Conservation (phyloP, 768 basidiomycete species). For the Phanerodontia chrysosporium region DNA sequence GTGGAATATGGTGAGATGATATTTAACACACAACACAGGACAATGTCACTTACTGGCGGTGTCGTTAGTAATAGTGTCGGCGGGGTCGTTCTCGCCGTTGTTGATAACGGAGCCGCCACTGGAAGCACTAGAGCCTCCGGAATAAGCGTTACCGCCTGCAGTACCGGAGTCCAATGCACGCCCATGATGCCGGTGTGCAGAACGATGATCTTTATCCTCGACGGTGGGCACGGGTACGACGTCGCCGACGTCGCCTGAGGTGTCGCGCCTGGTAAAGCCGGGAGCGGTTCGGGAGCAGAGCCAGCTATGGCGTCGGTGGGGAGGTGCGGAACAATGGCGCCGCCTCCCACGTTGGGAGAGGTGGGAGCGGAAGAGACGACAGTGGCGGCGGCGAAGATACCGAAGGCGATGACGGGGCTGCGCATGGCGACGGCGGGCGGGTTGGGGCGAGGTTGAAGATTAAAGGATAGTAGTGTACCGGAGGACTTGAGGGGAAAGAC, state of each 20-base stretch:
- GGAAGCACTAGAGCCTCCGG: slow-evolving; percentile 13
- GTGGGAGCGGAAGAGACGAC: slow-evolving; percentile 10
- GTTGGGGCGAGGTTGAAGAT: slow-evolving; percentile 3
- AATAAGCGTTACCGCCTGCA: slow-evolving; percentile 20
- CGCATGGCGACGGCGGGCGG: slow-evolving; percentile 15
- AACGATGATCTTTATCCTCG: background rate
- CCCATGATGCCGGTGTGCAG: background rate
- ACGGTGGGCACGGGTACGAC: background rate
- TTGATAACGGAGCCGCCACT: slow-evolving; percentile 11
- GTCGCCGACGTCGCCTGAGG: no score
- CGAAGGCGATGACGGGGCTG: slow-evolving; percentile 19
- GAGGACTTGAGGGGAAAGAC: background rate
- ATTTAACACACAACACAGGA: no score
- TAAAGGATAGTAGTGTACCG: slow-evolving; percentile 15
- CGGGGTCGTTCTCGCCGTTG: slow-evolving; percentile 2
- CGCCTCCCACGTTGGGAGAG: background rate
- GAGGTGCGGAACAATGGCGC: background rate
- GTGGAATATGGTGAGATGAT: no score
- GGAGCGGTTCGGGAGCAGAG: background rate
- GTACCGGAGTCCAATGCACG: slow-evolving; percentile 16
- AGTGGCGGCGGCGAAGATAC: slow-evolving; percentile 20
- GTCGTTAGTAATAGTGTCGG: slow-evolving; percentile 9
- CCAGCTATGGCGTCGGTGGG: background rate
- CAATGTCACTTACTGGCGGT: slow-evolving; percentile 10
- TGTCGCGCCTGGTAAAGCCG: no score